Evolutionary conservation across 352 stramenopile genomes (phyloP).

Genomic region (Phytopythium chamaehyphon): DNA sequence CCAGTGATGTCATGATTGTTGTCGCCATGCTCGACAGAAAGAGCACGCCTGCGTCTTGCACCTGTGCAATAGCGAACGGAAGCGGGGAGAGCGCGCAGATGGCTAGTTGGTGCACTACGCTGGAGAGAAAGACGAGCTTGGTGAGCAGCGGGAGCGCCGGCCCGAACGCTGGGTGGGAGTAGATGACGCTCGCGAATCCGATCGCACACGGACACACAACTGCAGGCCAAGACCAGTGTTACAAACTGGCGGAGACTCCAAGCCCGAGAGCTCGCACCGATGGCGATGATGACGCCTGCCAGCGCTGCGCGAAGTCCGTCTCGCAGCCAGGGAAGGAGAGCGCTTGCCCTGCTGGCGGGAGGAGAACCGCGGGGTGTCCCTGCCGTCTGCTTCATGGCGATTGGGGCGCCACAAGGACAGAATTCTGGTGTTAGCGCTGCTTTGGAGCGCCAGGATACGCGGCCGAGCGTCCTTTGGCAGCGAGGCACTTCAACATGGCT

Average conservation of each 20-base stretch:
- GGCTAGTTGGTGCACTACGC: constrained; percentile 91
- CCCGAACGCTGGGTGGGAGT: constrained; percentile 63
- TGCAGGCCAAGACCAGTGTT: constrained; percentile 1
- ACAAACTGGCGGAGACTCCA: too few species aligned
- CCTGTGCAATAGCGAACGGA: constrained; percentile 94
- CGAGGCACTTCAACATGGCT: constrained; percentile 16
- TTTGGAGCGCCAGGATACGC: too few species aligned
- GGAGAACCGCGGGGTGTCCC: too few species aligned
- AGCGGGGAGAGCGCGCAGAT: constrained; percentile 91
- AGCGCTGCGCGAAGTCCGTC: constrained; percentile 58
- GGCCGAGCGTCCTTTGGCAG: not conserved
- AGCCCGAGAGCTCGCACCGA: constrained; percentile 60
- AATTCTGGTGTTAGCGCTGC: too few species aligned
- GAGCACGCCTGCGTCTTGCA: constrained; percentile 96
- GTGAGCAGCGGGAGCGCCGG: constrained; percentile 54
- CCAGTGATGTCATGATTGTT: constrained; percentile 80
- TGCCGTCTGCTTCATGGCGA: too few species aligned
- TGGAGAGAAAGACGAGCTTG: constrained; percentile 94
- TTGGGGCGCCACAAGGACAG: too few species aligned
- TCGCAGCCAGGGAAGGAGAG: constrained; percentile 20
- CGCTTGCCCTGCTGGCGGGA: too few species aligned
- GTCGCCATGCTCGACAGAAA: constrained; percentile 94
- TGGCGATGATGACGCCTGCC: constrained; percentile 87
- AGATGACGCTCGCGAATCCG: constrained; percentile 95
- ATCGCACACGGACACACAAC: constrained; percentile 63